Base-by-base conservation (phyloP, 2,329 filamentous ascomycete species). In the Fusarium pilosicola region DNA sequence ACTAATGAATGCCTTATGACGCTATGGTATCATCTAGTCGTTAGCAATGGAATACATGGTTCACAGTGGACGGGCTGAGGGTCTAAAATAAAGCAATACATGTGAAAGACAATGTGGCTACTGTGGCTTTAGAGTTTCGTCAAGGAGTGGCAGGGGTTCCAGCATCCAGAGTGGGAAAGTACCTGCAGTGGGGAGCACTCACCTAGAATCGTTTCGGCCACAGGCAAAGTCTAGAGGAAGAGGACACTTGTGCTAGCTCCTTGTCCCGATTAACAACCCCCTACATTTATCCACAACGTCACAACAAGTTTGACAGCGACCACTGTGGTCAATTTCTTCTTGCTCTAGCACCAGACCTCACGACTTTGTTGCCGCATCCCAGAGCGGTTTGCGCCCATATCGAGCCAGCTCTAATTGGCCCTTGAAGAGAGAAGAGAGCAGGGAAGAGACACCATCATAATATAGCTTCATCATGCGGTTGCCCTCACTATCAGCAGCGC, bases 401-500 rank as follows among this genome's bases (percentile, higher is more conserved):
- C 58, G 58, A 75, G 69, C 66, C 72, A 67, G 65, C 69, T 68
- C 65, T 44, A 57, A 75, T 72, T 71, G 74, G 73, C 61, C 36
- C 65, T 58, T 67, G 65, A 61, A 62, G 42, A 68, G 62, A 71
- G 54, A 70, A 72, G 46, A 51, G 46, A 60, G 34, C 56, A 51
- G 44, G 57, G 52, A 61, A 51, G 52, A 63, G 48, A 65, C 60
- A 55, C 65, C 28, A 14, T 30, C 15, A 60, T 22, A 63, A 56
- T 44, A 60, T 54, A 75, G 68, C 62, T 70, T 74, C 78, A 84
- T 77, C 74, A 88, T 88, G 86, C 83, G 86, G 83, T 80, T 86
- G 77, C 82, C 84, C 66, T 84, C 81, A 70, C 75, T 88, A 78
- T 83, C 85, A 74, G 83, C 85, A 75, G 81, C 84, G 79, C 83